A percentile compares a stretch with the other conserved stretches of the same genome.
These are phyloP conservation scores for Aspergillus alliaceus DNA, from an alignment of 2,329 filamentous ascomycete genomes.

Conservation along the genomic window DNA sequence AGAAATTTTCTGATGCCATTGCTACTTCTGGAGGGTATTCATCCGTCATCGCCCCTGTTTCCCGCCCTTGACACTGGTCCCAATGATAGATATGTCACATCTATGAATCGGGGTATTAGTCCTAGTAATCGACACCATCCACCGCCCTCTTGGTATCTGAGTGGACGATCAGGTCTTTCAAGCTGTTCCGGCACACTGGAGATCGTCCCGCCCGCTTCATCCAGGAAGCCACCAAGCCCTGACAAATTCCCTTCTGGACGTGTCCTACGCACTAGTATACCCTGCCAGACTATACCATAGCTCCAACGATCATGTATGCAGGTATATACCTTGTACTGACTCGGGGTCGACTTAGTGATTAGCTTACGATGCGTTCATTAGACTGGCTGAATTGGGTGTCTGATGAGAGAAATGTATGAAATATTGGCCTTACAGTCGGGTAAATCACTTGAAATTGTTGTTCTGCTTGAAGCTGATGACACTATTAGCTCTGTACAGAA, in stretches of 20 bases:
- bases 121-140: constrained; percentile 4
- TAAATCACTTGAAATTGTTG: neutral
- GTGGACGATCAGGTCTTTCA: constrained; percentile 13
- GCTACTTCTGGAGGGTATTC: neutral
- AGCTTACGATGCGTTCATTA: neutral
- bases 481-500: neutral
- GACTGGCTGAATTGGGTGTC: neutral
- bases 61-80: neutral
- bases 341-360: neutral
- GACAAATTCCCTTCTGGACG: constrained; percentile 22
- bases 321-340: too few relatives aligned
- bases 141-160: constrained; percentile 7
- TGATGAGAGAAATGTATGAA: neutral
- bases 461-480: neutral
- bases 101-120: constrained; percentile 6
- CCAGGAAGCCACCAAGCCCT: constrained; percentile 9
- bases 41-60: neutral
- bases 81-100: constrained; percentile 20
- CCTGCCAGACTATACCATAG: too few relatives aligned
- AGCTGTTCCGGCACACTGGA: constrained; percentile 14
- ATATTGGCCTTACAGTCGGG: neutral
- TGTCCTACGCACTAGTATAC: constrained; percentile 14
- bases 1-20: neutral
- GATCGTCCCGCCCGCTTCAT: constrained; percentile 15
- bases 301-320: too few relatives aligned